Conservation (phyloP, 169 alveolate species). For the Besnoitia besnoiti region DNA sequence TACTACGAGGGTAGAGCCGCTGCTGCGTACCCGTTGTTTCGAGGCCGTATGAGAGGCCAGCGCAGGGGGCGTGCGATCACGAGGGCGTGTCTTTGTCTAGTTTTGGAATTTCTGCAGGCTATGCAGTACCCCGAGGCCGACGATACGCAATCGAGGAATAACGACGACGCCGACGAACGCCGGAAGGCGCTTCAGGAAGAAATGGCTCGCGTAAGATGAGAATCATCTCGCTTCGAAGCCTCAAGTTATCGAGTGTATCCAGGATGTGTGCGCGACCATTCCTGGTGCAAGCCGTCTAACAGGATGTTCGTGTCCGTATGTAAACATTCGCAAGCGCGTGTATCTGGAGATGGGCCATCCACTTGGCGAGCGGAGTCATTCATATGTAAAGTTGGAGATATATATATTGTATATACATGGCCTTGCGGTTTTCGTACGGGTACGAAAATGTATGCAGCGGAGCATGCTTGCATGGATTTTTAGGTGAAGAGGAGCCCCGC, state of each 20-base stretch:
- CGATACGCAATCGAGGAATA: neutral
- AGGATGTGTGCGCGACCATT: no score
- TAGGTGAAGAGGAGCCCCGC: neutral
- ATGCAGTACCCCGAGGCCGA: slow-evolving; percentile 74
- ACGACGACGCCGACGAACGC: slow-evolving; percentile 43
- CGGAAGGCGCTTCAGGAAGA: slow-evolving; percentile 53
- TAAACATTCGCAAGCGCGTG: no score
- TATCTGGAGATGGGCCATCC: neutral
- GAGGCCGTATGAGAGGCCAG: no score
- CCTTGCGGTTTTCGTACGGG: neutral
- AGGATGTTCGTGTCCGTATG: no score
- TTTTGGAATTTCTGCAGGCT: slow-evolving; percentile 33
- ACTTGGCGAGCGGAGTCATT: neutral
- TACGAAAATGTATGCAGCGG: neutral
- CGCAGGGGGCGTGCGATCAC: no score
- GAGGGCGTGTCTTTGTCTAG: no score
- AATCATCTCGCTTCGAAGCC: no score
- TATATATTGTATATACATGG: neutral
- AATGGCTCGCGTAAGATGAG: slow-evolving; percentile 45
- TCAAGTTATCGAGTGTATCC: no score
- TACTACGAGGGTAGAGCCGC: slow-evolving; percentile 30
- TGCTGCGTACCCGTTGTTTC: slow-evolving; percentile 1
- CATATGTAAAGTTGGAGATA: neutral
- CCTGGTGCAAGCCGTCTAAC: no score
- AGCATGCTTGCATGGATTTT: neutral